Evolutionary conservation across 2,329 filamentous ascomycete species (phyloP).

Genomic region (Pseudocercospora vitis): DNA sequence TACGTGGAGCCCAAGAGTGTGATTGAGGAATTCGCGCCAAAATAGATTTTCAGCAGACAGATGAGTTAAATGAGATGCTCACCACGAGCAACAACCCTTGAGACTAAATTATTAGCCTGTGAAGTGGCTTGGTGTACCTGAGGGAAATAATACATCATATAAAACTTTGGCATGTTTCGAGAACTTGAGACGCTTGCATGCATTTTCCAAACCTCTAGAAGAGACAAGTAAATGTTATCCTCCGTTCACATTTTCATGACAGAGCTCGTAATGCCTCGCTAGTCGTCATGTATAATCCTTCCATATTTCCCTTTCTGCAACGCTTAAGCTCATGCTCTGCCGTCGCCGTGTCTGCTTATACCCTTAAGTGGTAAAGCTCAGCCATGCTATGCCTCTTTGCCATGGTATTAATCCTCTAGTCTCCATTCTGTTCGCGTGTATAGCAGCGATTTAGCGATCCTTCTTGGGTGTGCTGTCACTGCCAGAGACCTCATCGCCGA

Average conservation of each 20-base stretch:
- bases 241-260: background rate
- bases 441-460: slow-evolving; percentile 45
- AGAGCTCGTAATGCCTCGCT: background rate
- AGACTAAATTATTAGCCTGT: no score
- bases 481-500: slow-evolving; percentile 76
- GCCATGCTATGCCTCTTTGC: background rate
- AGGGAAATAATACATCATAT: no score
- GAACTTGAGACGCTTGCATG: no score
- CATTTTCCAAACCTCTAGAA: background rate
- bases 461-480: slow-evolving; percentile 57
- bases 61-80: no score
- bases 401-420: background rate
- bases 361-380: background rate
- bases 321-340: no score
- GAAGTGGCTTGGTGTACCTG: no score
- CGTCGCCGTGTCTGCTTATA: background rate
- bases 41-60: no score
- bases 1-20: slow-evolving; percentile 57
- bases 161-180: no score
- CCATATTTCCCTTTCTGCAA: no score
- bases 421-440: background rate
- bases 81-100: no score
- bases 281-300: background rate
- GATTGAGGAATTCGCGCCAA: slow-evolving; percentile 48
- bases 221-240: background rate